Percentiles rank a stretch among this genome's conserved stretches.
These are phyloP conservation scores for Exophiala viscosa DNA, from an alignment of 2,329 filamentous ascomycete genomes.

Conservation along the genomic window DNA sequence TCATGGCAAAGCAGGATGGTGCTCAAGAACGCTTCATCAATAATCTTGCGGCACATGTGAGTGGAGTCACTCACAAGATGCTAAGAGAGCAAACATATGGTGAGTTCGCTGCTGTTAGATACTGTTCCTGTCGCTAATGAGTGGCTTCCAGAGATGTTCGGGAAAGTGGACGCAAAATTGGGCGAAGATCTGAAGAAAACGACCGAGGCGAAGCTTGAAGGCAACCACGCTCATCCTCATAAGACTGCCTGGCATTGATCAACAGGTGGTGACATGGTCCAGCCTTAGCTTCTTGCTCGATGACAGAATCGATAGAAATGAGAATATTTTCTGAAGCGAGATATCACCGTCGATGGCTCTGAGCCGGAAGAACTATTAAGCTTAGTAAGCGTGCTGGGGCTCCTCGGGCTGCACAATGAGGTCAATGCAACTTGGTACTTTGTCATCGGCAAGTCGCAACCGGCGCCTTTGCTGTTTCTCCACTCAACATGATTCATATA, in stretches of 20 bases:
- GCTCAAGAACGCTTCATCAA: constrained; percentile 61
- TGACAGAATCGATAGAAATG: no score
- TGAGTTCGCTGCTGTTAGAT: neutral
- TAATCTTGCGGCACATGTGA: constrained; percentile 49
- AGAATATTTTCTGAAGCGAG: no score
- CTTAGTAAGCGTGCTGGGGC: no score
- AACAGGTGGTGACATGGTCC: no score
- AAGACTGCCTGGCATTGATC: constrained; percentile 7
- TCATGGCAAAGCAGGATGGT: constrained; percentile 44
- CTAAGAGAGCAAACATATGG: neutral
- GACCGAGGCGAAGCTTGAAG: neutral
- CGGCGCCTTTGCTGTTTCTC: no score
- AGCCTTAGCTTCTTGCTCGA: no score
- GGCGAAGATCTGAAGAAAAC: neutral
- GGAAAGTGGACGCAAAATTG: neutral
- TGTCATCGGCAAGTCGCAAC: no score
- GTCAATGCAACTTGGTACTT: no score
- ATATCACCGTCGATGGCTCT: no score
- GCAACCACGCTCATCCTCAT: neutral
- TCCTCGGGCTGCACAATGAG: no score
- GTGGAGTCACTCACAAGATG: neutral
- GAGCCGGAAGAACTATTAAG: no score
- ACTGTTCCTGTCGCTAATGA: neutral
- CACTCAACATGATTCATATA: no score
- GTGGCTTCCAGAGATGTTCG: neutral